These are phyloP conservation scores for Mycena metata DNA, from an alignment of 768 basidiomycete genomes.

Conservation along the genomic window DNA sequence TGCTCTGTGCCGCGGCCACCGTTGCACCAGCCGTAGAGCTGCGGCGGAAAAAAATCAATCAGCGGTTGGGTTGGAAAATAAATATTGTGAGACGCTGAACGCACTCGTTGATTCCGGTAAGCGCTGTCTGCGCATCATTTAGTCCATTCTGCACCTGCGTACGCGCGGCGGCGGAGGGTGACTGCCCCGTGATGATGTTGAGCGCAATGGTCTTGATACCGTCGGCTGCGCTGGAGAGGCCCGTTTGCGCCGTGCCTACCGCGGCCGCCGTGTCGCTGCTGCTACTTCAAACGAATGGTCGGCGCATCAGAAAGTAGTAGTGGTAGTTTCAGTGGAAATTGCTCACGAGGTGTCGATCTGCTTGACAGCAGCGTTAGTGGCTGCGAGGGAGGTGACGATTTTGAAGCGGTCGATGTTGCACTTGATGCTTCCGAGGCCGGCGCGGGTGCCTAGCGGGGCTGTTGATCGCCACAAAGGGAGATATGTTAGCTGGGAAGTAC, in stretches of 20 bases:
- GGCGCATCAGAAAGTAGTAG: too few species aligned
- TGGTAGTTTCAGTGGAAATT: too few species aligned
- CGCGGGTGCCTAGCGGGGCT: too few species aligned
- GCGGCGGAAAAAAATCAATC: not conserved
- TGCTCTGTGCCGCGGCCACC: not conserved
- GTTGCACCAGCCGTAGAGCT: not conserved
- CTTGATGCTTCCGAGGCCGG: slow-evolving; percentile 4
- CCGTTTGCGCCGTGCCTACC: not conserved
- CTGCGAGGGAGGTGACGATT: slow-evolving; percentile 41
- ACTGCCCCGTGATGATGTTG: not conserved
- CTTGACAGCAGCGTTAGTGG: slow-evolving; percentile 40
- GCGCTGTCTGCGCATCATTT: not conserved
- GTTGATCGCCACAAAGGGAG: too few species aligned
- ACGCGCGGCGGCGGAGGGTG: not conserved
- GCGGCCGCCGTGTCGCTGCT: not conserved
- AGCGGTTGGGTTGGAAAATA: not conserved
- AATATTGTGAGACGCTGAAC: not conserved
- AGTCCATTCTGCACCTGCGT: not conserved
- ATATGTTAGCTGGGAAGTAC: too few species aligned
- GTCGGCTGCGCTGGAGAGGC: not conserved
- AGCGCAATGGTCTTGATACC: not conserved
- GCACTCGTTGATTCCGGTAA: not conserved
- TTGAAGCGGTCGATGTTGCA: slow-evolving; percentile 46
- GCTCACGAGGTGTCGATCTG: slow-evolving; percentile 35
- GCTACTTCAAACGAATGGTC: not conserved